A percentile compares a stretch with the other conserved stretches of the same genome.
Evolutionary conservation across 2,329 filamentous ascomycete species (phyloP).

Genomic region (Claviceps sp.): DNA sequence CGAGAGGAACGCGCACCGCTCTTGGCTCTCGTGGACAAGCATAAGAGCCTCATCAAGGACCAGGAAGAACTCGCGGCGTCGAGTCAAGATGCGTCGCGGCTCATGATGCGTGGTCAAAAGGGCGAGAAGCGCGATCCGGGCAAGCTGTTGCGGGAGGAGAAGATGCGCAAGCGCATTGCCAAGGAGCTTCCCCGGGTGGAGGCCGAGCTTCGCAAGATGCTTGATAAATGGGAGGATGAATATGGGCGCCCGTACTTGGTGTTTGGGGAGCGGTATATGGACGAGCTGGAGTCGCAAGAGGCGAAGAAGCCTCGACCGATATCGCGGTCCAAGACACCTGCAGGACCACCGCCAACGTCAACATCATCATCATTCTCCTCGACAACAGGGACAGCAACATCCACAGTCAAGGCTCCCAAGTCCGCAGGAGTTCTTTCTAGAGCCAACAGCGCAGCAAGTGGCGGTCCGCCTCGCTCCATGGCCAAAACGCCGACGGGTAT

Average conservation of each 20-base stretch:
- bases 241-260: conserved; percentile 89
- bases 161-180: conserved; percentile 93
- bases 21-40: conserved; percentile 67
- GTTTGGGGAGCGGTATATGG: conserved; percentile 81
- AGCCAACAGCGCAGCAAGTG: conserved; percentile 15
- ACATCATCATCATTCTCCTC: background rate
- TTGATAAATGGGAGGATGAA: conserved; percentile 85
- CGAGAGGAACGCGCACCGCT: conserved; percentile 80
- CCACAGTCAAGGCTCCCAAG: conserved; percentile 20
- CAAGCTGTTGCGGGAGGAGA: conserved; percentile 87
- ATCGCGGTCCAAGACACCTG: conserved; percentile 59
- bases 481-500: conserved; percentile 44
- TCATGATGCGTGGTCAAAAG: conserved; percentile 84
- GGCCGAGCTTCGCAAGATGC: conserved; percentile 63
- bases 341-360: conserved; percentile 32
- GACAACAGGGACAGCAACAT: background rate
- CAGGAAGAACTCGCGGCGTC: conserved; percentile 79
- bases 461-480: conserved; percentile 24
- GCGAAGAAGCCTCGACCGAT: conserved; percentile 39
- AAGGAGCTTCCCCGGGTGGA: conserved; percentile 93
- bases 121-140: conserved; percentile 91
- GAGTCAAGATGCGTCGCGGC: conserved; percentile 84
- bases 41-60: conserved; percentile 71
- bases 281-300: conserved; percentile 58
- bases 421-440: conserved; percentile 14